Evolutionary conservation across 129 eudicot genomes (phyloP).

Genomic region (Escallonia herrerae): DNA sequence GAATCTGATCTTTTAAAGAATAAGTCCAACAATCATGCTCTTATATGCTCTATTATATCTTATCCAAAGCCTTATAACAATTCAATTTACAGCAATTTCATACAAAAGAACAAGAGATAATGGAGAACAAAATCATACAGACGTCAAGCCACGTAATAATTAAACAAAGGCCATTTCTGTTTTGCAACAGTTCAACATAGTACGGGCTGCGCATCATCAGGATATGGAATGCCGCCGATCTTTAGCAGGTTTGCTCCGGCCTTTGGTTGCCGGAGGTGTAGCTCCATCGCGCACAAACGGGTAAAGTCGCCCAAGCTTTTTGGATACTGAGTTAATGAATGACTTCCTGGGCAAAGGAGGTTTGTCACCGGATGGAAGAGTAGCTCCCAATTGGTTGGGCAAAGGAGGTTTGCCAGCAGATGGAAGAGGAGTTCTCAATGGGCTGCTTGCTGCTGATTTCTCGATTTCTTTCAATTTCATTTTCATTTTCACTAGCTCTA

Average conservation of each 20-base stretch:
- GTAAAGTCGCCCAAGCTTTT: constrained; percentile 52
- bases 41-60: neutral
- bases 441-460: constrained; percentile 20
- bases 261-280: constrained; percentile 31
- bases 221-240: constrained; percentile 82
- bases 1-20: too few relatives aligned
- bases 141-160: neutral
- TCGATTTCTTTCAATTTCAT: constrained; percentile 61
- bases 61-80: neutral
- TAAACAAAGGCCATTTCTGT: too few relatives aligned
- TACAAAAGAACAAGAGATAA: neutral
- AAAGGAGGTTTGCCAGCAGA: constrained; percentile 54
- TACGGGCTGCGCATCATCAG: constrained; percentile 10
- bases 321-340: constrained; percentile 59
- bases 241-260: constrained; percentile 47
- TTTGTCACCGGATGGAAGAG: constrained; percentile 32
- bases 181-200: too few relatives aligned
- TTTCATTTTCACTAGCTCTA: constrained; percentile 70
- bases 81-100: constrained; percentile 6
- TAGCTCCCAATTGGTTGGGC: neutral
- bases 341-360: constrained; percentile 79
- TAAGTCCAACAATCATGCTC: too few relatives aligned
- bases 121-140: constrained; percentile 5
- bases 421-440: constrained; percentile 23
- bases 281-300: constrained; percentile 26